These are phyloP conservation scores for Mycena belliarum DNA, from an alignment of 768 basidiomycete species.

Conservation along the genomic window DNA sequence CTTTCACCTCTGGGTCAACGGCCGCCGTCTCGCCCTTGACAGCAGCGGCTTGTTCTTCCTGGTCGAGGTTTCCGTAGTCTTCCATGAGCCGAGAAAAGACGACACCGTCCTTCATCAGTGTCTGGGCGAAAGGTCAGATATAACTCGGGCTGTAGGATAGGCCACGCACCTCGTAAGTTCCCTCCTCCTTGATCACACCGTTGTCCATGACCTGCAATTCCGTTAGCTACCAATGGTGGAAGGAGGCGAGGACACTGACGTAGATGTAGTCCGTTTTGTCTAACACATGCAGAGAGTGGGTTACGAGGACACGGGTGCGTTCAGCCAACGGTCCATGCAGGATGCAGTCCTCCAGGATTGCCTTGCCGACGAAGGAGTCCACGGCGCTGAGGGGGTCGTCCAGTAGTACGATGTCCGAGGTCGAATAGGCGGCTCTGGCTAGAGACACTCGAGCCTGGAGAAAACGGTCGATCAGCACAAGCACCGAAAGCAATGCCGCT, in stretches of 20 bases:
- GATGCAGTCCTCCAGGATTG: slow-evolving; percentile 63
- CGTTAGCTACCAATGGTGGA: background rate
- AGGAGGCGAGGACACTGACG: slow-evolving; percentile 15
- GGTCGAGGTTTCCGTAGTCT: slow-evolving; percentile 50
- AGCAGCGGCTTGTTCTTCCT: slow-evolving; percentile 33
- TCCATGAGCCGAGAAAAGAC: slow-evolving; percentile 55
- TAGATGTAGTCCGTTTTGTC: slow-evolving; percentile 65
- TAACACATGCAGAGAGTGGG: slow-evolving; percentile 58
- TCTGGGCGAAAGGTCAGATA: slow-evolving; percentile 21
- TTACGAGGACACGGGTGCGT: slow-evolving; percentile 64
- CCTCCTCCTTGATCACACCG: slow-evolving; percentile 60
- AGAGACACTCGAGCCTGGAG: slow-evolving; percentile 71
- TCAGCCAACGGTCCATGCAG: slow-evolving; percentile 50
- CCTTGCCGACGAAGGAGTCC: slow-evolving; percentile 74
- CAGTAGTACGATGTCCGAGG: slow-evolving; percentile 71
- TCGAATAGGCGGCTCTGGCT: slow-evolving; percentile 76
- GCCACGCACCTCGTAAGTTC: slow-evolving; percentile 51
- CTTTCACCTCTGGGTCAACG: slow-evolving; percentile 1
- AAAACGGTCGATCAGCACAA: slow-evolving; percentile 10
- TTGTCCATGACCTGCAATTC: slow-evolving; percentile 48
- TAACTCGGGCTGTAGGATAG: background rate
- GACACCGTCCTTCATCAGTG: slow-evolving; percentile 42
- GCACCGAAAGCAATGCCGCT: background rate
- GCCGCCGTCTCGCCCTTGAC: slow-evolving; percentile 17
- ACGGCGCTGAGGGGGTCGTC: slow-evolving; percentile 84